These are phyloP conservation scores for Aureobasidium pullulans DNA, from an alignment of 2,329 filamentous ascomycete species.

Conservation along the genomic window DNA sequence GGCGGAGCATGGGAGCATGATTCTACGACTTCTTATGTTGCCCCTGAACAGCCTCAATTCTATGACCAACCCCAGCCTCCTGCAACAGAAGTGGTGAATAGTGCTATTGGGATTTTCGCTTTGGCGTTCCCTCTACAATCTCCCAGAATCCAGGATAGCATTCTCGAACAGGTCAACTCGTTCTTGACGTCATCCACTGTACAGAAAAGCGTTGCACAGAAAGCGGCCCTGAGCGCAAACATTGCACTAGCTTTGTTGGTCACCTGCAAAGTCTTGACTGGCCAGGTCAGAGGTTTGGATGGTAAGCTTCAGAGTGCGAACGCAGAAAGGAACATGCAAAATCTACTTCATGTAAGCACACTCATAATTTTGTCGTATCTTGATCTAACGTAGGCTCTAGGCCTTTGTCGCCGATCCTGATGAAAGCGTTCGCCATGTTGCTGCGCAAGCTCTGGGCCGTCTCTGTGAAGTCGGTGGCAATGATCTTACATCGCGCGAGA, in stretches of 20 bases:
- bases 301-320: constrained; percentile 68
- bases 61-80: constrained; percentile 58
- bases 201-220: constrained; percentile 79
- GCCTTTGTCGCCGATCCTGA: constrained; percentile 76
- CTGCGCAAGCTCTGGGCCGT: constrained; percentile 76
- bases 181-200: constrained; percentile 83
- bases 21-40: constrained; percentile 69
- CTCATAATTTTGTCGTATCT: not conserved
- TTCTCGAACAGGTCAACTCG: constrained; percentile 85
- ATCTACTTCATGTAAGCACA: constrained; percentile 66
- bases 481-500: constrained; percentile 77
- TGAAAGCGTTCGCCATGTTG: constrained; percentile 75
- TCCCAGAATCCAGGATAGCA: constrained; percentile 89
- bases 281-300: constrained; percentile 55
- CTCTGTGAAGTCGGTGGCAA: constrained; percentile 82
- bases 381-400: constrained; percentile 21
- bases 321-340: constrained; percentile 64
- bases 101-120: constrained; percentile 87
- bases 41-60: constrained; percentile 39
- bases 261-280: constrained; percentile 74
- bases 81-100: constrained; percentile 87
- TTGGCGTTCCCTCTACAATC: constrained; percentile 84
- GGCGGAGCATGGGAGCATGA: constrained; percentile 85
- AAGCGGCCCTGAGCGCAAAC: constrained; percentile 86
- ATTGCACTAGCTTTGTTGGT: constrained; percentile 73